A percentile compares a stretch with the other conserved stretches of the same genome.
phyloP scores from a whole-genome alignment of 305 asterid genomes.

The Nicotiana rustica region DNA sequence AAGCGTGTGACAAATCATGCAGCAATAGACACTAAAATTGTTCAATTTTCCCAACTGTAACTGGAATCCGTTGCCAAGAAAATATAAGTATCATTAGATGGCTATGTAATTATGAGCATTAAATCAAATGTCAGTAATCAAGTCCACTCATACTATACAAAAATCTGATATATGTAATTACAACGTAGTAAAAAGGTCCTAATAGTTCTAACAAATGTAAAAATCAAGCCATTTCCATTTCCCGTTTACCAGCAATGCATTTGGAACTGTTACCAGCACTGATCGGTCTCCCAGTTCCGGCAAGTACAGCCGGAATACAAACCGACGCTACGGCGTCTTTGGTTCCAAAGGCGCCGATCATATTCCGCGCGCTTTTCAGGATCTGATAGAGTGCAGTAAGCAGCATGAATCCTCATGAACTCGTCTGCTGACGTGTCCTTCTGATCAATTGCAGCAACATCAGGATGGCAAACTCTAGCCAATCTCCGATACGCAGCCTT shows the following conservation, averaged over 20 bases:
- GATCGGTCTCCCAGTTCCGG: slow-evolving; percentile 46
- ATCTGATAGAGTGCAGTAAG: slow-evolving; percentile 36
- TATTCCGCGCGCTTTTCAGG: slow-evolving; percentile 34
- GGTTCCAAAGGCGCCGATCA: slow-evolving; percentile 10
- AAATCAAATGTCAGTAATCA: neutral
- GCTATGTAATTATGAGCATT: too few species aligned
- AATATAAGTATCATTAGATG: too few species aligned
- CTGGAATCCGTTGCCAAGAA: neutral
- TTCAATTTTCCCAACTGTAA: neutral
- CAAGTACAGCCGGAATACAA: slow-evolving; percentile 3
- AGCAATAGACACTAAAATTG: neutral
- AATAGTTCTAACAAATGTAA: too few species aligned
- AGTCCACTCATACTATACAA: neutral
- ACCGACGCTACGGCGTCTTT: neutral
- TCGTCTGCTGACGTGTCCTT: slow-evolving; percentile 30
- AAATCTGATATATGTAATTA: neutral
- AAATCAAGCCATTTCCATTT: neutral
- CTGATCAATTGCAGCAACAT: slow-evolving; percentile 31
- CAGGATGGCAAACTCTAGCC: slow-evolving; percentile 41
- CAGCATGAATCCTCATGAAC: slow-evolving; percentile 35
- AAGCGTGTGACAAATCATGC: neutral
- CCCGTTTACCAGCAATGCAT: too few species aligned
- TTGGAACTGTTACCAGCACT: slow-evolving; percentile 37
- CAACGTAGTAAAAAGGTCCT: neutral
- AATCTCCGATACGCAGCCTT: slow-evolving; percentile 36